Percentiles rank a stretch among this genome's conserved stretches.
phyloP scores from a whole-genome alignment of 2,329 filamentous ascomycete genomes.

The Metarhizium robertsii region DNA sequence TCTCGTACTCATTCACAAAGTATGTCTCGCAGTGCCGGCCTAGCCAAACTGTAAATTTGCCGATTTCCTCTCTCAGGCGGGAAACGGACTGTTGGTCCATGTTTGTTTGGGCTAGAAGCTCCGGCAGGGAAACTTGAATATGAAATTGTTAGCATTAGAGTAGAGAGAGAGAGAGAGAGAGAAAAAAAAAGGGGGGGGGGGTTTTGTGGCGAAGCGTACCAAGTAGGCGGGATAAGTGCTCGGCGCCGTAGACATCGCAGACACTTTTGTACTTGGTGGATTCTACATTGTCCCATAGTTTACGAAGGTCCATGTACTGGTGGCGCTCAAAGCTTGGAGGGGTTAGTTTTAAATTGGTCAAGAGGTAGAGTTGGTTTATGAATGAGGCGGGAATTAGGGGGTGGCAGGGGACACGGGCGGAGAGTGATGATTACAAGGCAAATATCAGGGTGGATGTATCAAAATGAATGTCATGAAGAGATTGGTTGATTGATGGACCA shows the following conservation, averaged over 20 bases:
- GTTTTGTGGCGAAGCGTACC: slow-evolving; percentile 44
- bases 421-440: not conserved
- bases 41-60: slow-evolving; percentile 80
- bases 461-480: not conserved
- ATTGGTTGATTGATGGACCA: slow-evolving; percentile 10
- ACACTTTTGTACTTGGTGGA: slow-evolving; percentile 61
- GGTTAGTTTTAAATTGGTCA: not conserved
- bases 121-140: slow-evolving; percentile 69
- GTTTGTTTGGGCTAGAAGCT: slow-evolving; percentile 93
- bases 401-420: not conserved
- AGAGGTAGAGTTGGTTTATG: too few relatives aligned
- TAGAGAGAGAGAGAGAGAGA: not conserved
- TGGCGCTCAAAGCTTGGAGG: slow-evolving; percentile 70
- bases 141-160: not conserved
- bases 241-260: slow-evolving; percentile 80
- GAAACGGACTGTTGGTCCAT: slow-evolving; percentile 91
- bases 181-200: too few relatives aligned
- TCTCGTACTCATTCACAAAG: slow-evolving; percentile 70
- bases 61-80: slow-evolving; percentile 79
- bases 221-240: slow-evolving; percentile 82
- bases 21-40: slow-evolving; percentile 66
- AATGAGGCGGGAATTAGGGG: too few relatives aligned
- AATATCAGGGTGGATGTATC: not conserved
- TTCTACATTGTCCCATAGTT: slow-evolving; percentile 54
- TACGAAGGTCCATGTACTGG: slow-evolving; percentile 72